A percentile compares a stretch with the other conserved stretches of the same genome.
These are phyloP conservation scores for Candida tetrigidarum DNA, from an alignment of 1,139 yeast genomes.

Conservation along the genomic window DNA sequence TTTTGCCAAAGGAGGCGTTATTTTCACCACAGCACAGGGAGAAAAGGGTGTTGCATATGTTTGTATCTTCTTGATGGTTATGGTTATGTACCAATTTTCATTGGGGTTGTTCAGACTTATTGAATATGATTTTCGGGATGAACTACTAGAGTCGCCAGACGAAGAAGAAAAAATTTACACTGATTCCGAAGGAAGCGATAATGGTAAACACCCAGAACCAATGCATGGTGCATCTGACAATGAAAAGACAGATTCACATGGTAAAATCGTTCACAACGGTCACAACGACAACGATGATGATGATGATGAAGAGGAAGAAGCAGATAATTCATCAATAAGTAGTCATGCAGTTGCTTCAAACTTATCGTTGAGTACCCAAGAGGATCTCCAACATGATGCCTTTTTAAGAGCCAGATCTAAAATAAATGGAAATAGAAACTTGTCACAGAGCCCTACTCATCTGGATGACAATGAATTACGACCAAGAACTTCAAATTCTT, in stretches of 20 bases:
- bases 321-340: conserved; percentile 6
- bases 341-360: conserved; percentile 11
- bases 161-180: conserved; percentile 7
- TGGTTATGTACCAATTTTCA: conserved; percentile 72
- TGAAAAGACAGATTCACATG: background rate
- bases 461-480: conserved; percentile 9
- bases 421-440: background rate
- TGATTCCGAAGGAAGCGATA: background rate
- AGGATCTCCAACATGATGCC: conserved; percentile 23
- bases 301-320: background rate
- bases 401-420: conserved; percentile 21
- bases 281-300: background rate
- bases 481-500: conserved; percentile 17
- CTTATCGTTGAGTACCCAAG: conserved; percentile 10
- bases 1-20: conserved; percentile 63
- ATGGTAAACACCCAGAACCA: conserved; percentile 17
- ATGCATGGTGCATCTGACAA: no score
- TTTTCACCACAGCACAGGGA: conserved; percentile 61
- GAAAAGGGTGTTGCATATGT: conserved; percentile 86
- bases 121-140: conserved; percentile 66
- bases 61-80: conserved; percentile 76
- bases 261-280: conserved; percentile 1
- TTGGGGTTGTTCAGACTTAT: conserved; percentile 74
- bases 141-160: conserved; percentile 14
- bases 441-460: background rate